phyloP scores from a whole-genome alignment of 345 rosid species.

The Nephelium lappaceum region DNA sequence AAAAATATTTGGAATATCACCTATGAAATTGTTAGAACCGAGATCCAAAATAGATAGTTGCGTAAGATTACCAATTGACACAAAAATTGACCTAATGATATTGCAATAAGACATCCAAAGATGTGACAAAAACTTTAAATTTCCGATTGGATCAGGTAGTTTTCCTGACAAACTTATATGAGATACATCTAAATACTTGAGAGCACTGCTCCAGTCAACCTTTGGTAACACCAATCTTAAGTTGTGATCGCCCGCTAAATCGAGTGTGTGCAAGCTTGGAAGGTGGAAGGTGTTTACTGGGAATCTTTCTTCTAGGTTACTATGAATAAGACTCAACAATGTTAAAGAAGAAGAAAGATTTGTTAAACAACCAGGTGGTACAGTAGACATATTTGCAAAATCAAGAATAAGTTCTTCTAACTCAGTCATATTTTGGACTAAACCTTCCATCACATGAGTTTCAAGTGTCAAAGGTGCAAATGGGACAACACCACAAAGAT shows the following conservation, averaged over 20 bases:
- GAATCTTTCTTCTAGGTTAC: neutral
- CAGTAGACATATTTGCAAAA: neutral
- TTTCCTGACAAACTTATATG: too few species aligned
- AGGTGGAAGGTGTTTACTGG: neutral
- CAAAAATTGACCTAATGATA: too few species aligned
- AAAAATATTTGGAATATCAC: constrained; percentile 22
- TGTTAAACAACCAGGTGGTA: neutral
- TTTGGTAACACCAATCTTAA: too few species aligned
- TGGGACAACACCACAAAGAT: neutral
- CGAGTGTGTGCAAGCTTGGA: neutral
- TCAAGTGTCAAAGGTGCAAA: neutral
- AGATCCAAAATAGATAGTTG: too few species aligned
- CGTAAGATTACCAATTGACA: too few species aligned
- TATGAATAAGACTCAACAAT: fast-evolving
- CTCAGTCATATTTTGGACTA: neutral
- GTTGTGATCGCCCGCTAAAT: too few species aligned
- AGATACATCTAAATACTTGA: too few species aligned
- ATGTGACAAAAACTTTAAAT: too few species aligned
- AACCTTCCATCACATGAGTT: neutral
- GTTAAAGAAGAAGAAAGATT: constrained; percentile 7
- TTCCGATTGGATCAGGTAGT: too few species aligned
- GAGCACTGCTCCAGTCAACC: too few species aligned
- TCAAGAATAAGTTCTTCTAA: neutral
- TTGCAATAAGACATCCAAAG: too few species aligned
- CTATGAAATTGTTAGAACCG: neutral